phyloP scores from a whole-genome alignment of 2,329 filamentous ascomycete genomes.

The Fusarium verticillioides region DNA sequence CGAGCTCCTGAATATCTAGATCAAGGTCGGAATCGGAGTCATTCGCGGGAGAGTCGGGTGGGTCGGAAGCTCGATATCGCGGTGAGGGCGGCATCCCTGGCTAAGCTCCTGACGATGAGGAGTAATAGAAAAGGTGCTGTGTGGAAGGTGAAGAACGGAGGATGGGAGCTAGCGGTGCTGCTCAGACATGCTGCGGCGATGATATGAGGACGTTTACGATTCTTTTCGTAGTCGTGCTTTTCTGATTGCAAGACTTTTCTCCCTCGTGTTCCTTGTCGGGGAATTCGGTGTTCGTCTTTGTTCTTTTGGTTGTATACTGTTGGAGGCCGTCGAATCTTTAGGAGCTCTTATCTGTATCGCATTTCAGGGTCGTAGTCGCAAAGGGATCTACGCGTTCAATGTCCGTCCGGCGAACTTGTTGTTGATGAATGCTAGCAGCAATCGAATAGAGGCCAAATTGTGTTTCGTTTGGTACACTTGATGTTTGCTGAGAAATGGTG shows the following conservation, averaged over 20 bases:
- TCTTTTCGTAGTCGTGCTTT: neutral
- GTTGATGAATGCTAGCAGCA: neutral
- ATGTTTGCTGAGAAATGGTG: slow-evolving; percentile 20
- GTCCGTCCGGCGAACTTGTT: slow-evolving; percentile 38
- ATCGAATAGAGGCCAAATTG: neutral
- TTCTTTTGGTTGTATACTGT: slow-evolving; percentile 16
- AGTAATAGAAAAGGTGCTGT: slow-evolving; percentile 27
- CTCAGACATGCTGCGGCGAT: slow-evolving; percentile 42
- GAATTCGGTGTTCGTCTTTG: slow-evolving; percentile 1
- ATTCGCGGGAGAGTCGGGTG: slow-evolving; percentile 71
- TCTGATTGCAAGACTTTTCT: neutral
- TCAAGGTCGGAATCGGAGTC: slow-evolving; percentile 82
- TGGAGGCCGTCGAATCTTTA: slow-evolving; percentile 21
- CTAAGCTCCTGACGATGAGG: slow-evolving; percentile 27
- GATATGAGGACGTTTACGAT: slow-evolving; percentile 5
- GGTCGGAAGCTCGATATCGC: slow-evolving; percentile 64
- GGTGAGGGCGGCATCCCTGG: slow-evolving; percentile 68
- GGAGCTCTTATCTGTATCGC: slow-evolving; percentile 34
- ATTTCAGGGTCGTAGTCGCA: slow-evolving; percentile 38
- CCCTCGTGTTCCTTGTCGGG: slow-evolving; percentile 1
- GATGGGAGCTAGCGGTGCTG: slow-evolving; percentile 34
- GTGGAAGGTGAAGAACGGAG: slow-evolving; percentile 27
- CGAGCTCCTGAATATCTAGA: slow-evolving; percentile 82
- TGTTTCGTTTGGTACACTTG: slow-evolving; percentile 6
- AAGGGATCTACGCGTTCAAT: slow-evolving; percentile 31